Evolutionary conservation across 106 monocot species (phyloP), one percentile per base, ranked within the genome.

Genomic region (Acorus calamus): DNA sequence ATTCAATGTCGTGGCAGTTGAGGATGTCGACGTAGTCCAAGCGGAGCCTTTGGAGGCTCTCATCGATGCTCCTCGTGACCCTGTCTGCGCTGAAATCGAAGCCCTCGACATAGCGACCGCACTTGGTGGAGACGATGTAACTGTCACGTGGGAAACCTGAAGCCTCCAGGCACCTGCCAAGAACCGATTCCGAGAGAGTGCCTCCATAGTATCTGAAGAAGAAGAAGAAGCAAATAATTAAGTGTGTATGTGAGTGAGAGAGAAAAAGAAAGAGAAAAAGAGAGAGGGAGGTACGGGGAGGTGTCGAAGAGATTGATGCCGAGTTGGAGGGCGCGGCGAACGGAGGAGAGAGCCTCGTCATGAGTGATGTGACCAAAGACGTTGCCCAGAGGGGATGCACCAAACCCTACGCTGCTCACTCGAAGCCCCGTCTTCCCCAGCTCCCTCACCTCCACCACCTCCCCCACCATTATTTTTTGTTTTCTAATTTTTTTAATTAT

Each of bases 221-320:
- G 46, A 47, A 9, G 9, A 4, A 46, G 48, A 6, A 69, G 5
- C 9, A 53, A 5, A 2, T 10, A 4, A 7, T 10, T 3, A 55
- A 65, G 3, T 14, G 14, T 2, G 45, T 49, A 61, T 28, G 28
- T 28, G 53, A 44, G 54, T 47, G 52, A 54, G 11, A 8, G 14
- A 11, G 46, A 11, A 3, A 11, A 64, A 14, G 7, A 6, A n/a
- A 11, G 45, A 6, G 4, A 8, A 7, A 43, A 48, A 61, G 8
- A 11, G 10, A 2, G 11, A 3, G 8, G 55, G 8, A 72, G 71
- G 28, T 3, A 94, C 89, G 94, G 94, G 10, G 94, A 94, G 59
- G 94, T 94, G 75, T 94, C 94, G 80, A 94, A 94, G 94, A 89
- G 89, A 78, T 89, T 89, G 89, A 94, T 87, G 63, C 89, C 86